Evolutionary conservation across 257 asterid genomes (phyloP).

Genomic region (Nicotiana knightiana): DNA sequence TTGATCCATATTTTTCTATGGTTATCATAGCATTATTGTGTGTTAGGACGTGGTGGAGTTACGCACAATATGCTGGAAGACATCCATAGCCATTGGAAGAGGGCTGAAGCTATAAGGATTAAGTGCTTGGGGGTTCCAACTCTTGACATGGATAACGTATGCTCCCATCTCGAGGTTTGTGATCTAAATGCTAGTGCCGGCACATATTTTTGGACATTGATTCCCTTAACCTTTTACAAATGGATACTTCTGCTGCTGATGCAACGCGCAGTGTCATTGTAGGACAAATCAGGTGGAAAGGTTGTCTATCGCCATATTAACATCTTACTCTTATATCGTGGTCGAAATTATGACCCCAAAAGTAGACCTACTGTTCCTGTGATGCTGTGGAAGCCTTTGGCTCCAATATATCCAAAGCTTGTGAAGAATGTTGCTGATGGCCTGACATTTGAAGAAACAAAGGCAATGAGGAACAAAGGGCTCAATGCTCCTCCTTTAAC

Average conservation of each 20-base stretch:
- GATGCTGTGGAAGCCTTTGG: conserved; percentile 79
- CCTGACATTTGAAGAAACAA: conserved; percentile 76
- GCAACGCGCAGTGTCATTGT: conserved; percentile 41
- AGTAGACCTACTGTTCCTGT: conserved; percentile 48
- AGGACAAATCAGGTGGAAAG: conserved; percentile 84
- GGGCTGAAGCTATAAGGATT: conserved; percentile 83
- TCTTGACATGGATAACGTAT: conserved; percentile 80
- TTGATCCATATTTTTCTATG: neutral
- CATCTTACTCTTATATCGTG: conserved; percentile 58
- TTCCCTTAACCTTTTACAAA: neutral
- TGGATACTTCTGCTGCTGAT: conserved; percentile 21
- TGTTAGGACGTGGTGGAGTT: conserved; percentile 80
- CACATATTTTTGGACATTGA: neutral
- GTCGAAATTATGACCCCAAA: conserved; percentile 63
- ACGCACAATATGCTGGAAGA: conserved; percentile 87
- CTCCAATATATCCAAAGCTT: conserved; percentile 86
- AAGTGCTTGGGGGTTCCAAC: conserved; percentile 93
- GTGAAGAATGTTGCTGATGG: conserved; percentile 82
- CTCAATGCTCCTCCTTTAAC: conserved; percentile 64
- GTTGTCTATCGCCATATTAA: conserved; percentile 63
- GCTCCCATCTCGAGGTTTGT: conserved; percentile 89
- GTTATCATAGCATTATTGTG: conserved; percentile 5
- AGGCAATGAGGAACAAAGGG: conserved; percentile 67
- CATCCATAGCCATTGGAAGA: conserved; percentile 80
- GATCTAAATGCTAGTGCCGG: neutral